Evolutionary conservation across 352 stramenopile species (phyloP).

Genomic region (Pythium vanterpoolii): DNA sequence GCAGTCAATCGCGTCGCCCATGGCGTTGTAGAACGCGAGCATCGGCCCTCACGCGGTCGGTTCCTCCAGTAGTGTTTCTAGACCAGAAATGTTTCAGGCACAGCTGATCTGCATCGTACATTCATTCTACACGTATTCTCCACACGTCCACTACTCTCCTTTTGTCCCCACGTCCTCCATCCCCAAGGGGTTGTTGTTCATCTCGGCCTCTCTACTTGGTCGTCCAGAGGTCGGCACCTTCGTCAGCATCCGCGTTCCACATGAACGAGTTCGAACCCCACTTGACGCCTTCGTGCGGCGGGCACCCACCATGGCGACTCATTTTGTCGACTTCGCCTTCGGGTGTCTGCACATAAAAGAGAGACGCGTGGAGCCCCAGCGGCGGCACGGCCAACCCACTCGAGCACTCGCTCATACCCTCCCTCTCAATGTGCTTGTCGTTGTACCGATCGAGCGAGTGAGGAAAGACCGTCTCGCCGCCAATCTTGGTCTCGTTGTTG

Average conservation of each 20-base stretch:
- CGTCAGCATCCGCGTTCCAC: conserved; percentile 81
- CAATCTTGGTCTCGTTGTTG: conserved; percentile 92
- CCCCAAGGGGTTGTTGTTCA: too few species aligned
- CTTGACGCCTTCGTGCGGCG: conserved; percentile 82
- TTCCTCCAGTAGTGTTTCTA: too few species aligned
- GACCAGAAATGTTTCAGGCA: too few species aligned
- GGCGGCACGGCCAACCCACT: conserved; percentile 70
- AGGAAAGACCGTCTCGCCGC: conserved; percentile 98
- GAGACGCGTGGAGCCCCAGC: conserved; percentile 59
- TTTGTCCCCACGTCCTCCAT: not conserved
- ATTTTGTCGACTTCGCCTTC: conserved; percentile 72
- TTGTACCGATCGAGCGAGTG: conserved; percentile 73
- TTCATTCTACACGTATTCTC: too few species aligned
- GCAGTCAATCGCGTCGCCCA: too few species aligned
- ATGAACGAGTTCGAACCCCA: conserved; percentile 87
- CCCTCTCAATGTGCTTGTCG: conserved; percentile 63
- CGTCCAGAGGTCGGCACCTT: conserved; percentile 77
- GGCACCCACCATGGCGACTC: conserved; percentile 79
- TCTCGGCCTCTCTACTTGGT: too few species aligned
- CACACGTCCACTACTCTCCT: not conserved
- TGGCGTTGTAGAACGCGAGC: too few species aligned
- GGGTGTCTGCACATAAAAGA: conserved; percentile 85
- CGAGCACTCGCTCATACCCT: conserved; percentile 82
- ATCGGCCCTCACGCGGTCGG: too few species aligned
- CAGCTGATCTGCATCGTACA: too few species aligned